Evolutionary conservation across 2,329 filamentous ascomycete genomes (phyloP).

Genomic region (Blumeria hordei): DNA sequence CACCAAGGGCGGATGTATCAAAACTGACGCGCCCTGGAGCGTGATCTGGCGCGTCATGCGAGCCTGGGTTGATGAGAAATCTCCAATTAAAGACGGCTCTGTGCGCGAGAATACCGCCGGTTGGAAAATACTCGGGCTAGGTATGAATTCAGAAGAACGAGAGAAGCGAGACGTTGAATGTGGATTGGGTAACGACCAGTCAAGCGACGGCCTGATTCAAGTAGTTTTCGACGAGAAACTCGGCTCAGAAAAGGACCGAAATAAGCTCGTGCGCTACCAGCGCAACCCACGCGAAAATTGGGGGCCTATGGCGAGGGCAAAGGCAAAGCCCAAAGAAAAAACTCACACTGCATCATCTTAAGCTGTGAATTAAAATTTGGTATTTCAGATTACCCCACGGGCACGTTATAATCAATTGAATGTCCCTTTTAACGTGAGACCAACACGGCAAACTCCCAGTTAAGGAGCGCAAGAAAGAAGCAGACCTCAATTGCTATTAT

Average conservation of each 20-base stretch:
- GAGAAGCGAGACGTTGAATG: slow-evolving; percentile 15
- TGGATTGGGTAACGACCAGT: not conserved
- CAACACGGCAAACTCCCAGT: no score
- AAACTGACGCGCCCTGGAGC: slow-evolving; percentile 78
- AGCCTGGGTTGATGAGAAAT: slow-evolving; percentile 67
- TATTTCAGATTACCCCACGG: no score
- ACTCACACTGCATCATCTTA: not conserved
- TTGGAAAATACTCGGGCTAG: slow-evolving; percentile 35
- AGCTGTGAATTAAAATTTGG: no score
- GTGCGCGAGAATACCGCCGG: slow-evolving; percentile 48
- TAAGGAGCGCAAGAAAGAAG: no score
- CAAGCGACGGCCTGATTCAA: slow-evolving; percentile 7
- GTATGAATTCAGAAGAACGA: slow-evolving; percentile 1
- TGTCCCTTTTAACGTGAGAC: no score
- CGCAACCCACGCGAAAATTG: slow-evolving; percentile 77
- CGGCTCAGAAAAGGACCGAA: slow-evolving; percentile 41
- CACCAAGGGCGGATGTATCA: slow-evolving; percentile 70
- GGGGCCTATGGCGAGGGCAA: slow-evolving; percentile 36
- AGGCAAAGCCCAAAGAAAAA: slow-evolving; percentile 5
- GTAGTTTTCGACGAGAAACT: slow-evolving; percentile 62
- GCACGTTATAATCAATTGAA: no score
- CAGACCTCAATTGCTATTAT: no score
- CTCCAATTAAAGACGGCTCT: slow-evolving; percentile 48
- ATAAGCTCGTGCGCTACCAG: slow-evolving; percentile 66
- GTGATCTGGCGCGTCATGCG: slow-evolving; percentile 84